phyloP scores from a whole-genome alignment of 2,329 filamentous ascomycete genomes.

The Spiromastix sp. region DNA sequence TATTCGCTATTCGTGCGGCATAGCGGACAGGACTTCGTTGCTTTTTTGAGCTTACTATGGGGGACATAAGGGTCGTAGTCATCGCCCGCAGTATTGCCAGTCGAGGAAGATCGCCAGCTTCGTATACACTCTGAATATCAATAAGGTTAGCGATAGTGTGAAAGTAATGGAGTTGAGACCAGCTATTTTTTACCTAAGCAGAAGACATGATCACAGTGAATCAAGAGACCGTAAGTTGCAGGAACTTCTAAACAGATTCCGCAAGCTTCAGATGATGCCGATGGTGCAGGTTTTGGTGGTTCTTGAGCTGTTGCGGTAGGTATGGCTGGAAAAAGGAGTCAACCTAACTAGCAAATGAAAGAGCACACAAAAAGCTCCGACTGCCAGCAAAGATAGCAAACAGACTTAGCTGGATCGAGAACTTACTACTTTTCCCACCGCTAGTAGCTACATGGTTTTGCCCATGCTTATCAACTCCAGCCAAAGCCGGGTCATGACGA shows the following conservation, averaged over 20 bases:
- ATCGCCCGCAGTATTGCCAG: constrained; percentile 10
- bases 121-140: constrained; percentile 17
- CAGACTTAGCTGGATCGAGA: too few relatives aligned
- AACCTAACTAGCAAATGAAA: too few relatives aligned
- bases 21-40: constrained; percentile 19
- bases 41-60: constrained; percentile 9
- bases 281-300: background rate
- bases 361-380: too few relatives aligned
- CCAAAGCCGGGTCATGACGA: constrained; percentile 14
- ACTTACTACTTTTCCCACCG: background rate
- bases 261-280: constrained; percentile 11
- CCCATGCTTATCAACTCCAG: constrained; percentile 9
- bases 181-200: constrained; percentile 16
- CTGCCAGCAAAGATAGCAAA: too few relatives aligned
- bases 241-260: constrained; percentile 20
- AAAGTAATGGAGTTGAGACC: background rate
- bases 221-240: constrained; percentile 18
- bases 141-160: background rate
- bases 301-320: background rate
- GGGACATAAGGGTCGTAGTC: constrained; percentile 5
- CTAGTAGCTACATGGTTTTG: background rate
- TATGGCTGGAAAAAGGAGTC: background rate
- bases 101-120: constrained; percentile 17
- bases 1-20: constrained; percentile 19
- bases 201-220: constrained; percentile 21